phyloP scores from a whole-genome alignment of 2,329 filamentous ascomycete genomes.

The Tricladium varicosporioides region DNA sequence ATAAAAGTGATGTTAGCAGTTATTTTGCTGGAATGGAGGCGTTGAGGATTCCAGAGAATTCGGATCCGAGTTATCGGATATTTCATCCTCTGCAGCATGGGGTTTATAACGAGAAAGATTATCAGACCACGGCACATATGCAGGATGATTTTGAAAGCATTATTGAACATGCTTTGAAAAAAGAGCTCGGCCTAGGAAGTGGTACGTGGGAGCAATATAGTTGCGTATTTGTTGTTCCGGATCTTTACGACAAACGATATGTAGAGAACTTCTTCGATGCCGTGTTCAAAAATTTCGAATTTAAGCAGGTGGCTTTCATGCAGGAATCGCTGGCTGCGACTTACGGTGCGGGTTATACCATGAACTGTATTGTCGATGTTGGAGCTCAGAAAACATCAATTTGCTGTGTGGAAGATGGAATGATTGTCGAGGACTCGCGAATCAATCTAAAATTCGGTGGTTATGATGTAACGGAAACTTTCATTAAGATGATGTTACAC shows the following conservation, averaged over 20 bases:
- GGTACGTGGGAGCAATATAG: conserved; percentile 87
- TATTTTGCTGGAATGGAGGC: conserved; percentile 82
- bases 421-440: conserved; percentile 90
- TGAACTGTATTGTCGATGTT: conserved; percentile 92
- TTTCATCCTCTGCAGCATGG: conserved; percentile 90
- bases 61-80: conserved; percentile 83
- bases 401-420: conserved; percentile 93
- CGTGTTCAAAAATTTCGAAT: conserved; percentile 85
- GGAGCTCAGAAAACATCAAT: conserved; percentile 97
- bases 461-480: conserved; percentile 87
- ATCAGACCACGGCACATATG: conserved; percentile 73
- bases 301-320: conserved; percentile 86
- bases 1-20: conserved; percentile 57
- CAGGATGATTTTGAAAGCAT: conserved; percentile 86
- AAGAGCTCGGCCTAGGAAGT: conserved; percentile 75
- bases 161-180: conserved; percentile 79
- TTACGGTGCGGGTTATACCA: conserved; percentile 92
- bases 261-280: conserved; percentile 83
- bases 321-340: conserved; percentile 94
- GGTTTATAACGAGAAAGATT: conserved; percentile 88
- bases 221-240: conserved; percentile 95
- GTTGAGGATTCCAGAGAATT: conserved; percentile 83
- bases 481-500: conserved; percentile 96
- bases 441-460: conserved; percentile 95
- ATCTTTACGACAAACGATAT: conserved; percentile 93